A percentile compares a stretch with the other conserved stretches of the same genome.
These are phyloP conservation scores for Xeromyces bisporus DNA, from an alignment of 495 filamentous ascomycete genomes.

Conservation along the genomic window DNA sequence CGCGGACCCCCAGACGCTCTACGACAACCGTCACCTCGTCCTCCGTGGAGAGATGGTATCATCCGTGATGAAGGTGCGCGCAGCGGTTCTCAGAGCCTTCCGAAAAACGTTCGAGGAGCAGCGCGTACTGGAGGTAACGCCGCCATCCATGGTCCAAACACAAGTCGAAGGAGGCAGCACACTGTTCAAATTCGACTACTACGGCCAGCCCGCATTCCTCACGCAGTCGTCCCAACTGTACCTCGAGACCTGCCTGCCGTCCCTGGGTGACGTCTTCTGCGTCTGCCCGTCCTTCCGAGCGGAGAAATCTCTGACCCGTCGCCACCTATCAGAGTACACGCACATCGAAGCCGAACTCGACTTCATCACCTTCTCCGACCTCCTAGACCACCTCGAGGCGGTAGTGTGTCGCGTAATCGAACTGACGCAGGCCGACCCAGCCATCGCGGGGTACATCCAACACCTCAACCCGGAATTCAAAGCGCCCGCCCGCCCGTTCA, in stretches of 20 bases:
- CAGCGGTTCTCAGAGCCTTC: slow-evolving; percentile 72
- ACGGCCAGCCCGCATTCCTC: slow-evolving; percentile 81
- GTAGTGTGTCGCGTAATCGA: slow-evolving; percentile 80
- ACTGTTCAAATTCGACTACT: slow-evolving; percentile 89
- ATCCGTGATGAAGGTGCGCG: slow-evolving; percentile 80
- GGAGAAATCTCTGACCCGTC: slow-evolving; percentile 85
- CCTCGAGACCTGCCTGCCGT: slow-evolving; percentile 85
- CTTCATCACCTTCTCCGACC: slow-evolving; percentile 84
- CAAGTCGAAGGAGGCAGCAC: slow-evolving; percentile 94
- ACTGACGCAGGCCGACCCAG: slow-evolving; percentile 52
- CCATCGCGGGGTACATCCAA: slow-evolving; percentile 50
- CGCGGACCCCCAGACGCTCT: slow-evolving; percentile 64
- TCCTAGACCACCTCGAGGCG: slow-evolving; percentile 79
- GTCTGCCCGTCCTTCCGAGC: slow-evolving; percentile 98
- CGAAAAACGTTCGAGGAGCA: slow-evolving; percentile 62
- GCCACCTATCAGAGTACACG: slow-evolving; percentile 91
- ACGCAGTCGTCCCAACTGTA: slow-evolving; percentile 98
- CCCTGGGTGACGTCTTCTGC: slow-evolving; percentile 87
- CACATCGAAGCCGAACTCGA: slow-evolving; percentile 95
- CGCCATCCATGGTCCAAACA: slow-evolving; percentile 95
- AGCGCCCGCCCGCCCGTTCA: slow-evolving; percentile 70
- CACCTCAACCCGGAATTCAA: slow-evolving; percentile 80
- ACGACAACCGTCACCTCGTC: slow-evolving; percentile 79
- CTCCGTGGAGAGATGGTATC: slow-evolving; percentile 80
- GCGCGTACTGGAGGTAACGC: slow-evolving; percentile 67